Base-by-base conservation (phyloP, 1,139 yeast genomes). In the Suhomyces wounanorum region DNA sequence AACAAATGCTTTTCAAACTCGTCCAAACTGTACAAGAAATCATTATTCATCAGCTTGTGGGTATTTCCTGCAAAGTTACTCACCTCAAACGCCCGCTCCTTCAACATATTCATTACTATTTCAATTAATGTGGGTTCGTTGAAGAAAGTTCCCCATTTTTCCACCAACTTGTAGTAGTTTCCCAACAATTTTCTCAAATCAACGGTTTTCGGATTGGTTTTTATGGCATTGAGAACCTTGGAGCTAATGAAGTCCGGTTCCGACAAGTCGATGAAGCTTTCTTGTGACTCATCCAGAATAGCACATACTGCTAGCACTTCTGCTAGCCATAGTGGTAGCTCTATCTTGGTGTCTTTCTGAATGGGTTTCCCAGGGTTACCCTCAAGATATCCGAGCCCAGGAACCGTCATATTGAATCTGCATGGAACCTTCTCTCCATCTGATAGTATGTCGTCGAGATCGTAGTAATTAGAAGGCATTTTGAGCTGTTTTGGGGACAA, bases 321-420 rank as follows among this genome's bases (percentile, higher is more conserved):
- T 0, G 97, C 96, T 44, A 94, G 70, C 99, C 99, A 94, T 33
- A 91, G 67, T 1, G 99, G 98, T 40, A 94, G 74, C 53, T 89
- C 95, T 5, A 90, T 65, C 60, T 84, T 85, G 1, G 96, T 78
- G 41, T 84, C 86, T 59, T 83, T 78, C 50, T 75, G 72, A 16
- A 89, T 78, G 55, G 83, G 75, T 55, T 82, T 79, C 0, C 89
- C 91, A 0, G 90, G 89, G 53, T 86, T 84, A 6, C 94, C 95
- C 60, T 88, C 92, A n/a, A 92, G 74, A 62, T 87, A 90, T 3
- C 97, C 97, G 23, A 92, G 71, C 0, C 95, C 95, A 0, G 96
- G 96, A 2, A 90, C 87, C 0, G 87, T 79, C 48, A 85, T 79
- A 60, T 87, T 86, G 72, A 91, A 90, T 48, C 79, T 81, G 60